Evolutionary conservation across 352 stramenopile species (phyloP), one percentile per base, ranked within the genome.

Genomic region (Globisporangium solare): DNA sequence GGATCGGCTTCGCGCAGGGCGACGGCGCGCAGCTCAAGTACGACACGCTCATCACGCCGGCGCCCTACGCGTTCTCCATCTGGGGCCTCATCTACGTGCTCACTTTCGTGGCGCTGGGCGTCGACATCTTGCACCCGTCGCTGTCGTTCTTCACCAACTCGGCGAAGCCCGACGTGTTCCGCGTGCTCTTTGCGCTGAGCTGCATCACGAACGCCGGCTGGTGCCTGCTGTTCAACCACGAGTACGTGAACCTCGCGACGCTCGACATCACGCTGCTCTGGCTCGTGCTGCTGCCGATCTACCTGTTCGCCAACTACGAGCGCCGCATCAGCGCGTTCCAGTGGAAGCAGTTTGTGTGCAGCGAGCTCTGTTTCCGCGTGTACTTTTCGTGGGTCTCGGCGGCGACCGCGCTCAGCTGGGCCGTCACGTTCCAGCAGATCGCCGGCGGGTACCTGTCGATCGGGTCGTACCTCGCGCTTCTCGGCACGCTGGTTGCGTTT

Each of bases 11-110:
- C 51, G 27, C 52, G 14, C 40, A 68, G 39, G 64, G 66, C 37
- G 54, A 67, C 56, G 54, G 68, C 18, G 52, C 71, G 37, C 58
- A 76, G 37, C 32, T 42, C 7, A 40, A 74, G 57, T 63, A 70
- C 37, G 64, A 86, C 56, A 83, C 79, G 55, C 68, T 77, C 20
- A 32, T 88, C 47, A 89, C 79, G 40, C 79, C 79, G 0, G 75
- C 75, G 10, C 41, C 47, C 15, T 83, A 71, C 56, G 72, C 68
- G 17, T 89, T 88, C 64, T 74, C 68, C 21, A 83, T 92, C 58
- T 89, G 79, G 76, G 74, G 72, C 56, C 40, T 67, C 55, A 87
- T 91, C 67, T 86, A 89, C 60, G 54, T 86, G 61, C 63, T 84
- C 51, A 73, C 68, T 55, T 76, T 75, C 41, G 70, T 83, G 47